Evolutionary conservation across 345 rosid species (phyloP), one percentile per base, ranked within the genome.

Genomic region (Luvunga scandens): DNA sequence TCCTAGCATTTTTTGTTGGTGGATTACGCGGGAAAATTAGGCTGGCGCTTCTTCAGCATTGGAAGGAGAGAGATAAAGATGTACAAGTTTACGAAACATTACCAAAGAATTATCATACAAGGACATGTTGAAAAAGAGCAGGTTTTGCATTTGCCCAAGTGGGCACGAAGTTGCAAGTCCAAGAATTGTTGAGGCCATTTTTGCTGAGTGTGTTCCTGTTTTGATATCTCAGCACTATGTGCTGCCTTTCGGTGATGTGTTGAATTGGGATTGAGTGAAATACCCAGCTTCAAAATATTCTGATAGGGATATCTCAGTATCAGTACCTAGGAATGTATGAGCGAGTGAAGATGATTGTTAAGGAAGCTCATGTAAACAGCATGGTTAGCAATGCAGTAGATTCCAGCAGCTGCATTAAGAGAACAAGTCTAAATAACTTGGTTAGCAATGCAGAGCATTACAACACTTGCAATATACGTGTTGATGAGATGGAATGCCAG

Each of bases 191-290:
- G 93, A 91, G 79, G 93, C 91, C 2, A 88, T 90, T 12, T 91
- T 88, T n/a, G 82, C 92, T 0, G 92, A 88, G 27, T 90, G 95
- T 69, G 91, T 86, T 12, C 93, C 93, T 0, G 90, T 88, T 62
- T 79, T 91, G 81, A 91, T 91, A 75, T 88, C 92, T 2, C 86
- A 90, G 14, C 24, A 80, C 5, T 88, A 90, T 42, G 85, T 87
- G 13, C 86, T 88, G 6, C 91, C 91, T 13, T 91, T 85, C 65
- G 85, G 87, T 60, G 93, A 90, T 77, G 92, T 91, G 22, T 86
- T 90, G 1, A 88, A 87, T 77, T 91, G 92, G 93, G 78, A 84
- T 38, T 86, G 59, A 80, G 75, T 31, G 88, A 85, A 73, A 88
- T 87, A 4, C 79, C 79, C 7, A 84, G 80, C 78, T 82, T 91